Evolutionary conservation across 2,329 filamentous ascomycete species (phyloP), one percentile per base, ranked within the genome.

Genomic region (Colletotrichum coccodes): DNA sequence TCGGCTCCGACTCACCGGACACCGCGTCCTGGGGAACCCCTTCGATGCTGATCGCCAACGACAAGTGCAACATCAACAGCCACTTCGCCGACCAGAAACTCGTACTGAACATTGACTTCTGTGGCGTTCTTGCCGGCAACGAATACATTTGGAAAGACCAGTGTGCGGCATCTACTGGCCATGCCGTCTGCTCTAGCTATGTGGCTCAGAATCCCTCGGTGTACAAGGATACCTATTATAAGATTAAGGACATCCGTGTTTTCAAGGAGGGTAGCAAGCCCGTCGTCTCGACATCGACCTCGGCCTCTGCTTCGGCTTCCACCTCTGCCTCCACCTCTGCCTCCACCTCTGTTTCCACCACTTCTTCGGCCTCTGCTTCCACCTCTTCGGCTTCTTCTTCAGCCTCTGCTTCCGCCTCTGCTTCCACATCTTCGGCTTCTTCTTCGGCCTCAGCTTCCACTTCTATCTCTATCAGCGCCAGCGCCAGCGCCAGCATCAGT

Each of bases 61-160:
- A 73, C 63, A 75, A 74, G 44, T 97, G 94, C 79, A 82, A 94
- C 71, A 89, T 94, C 71, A 81, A 88, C 70, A 77, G 77, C 2
- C 84, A 87, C 74, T 92, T 96, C 78, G 82, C 81, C 70, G 82
- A 90, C 75, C 87, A 95, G 83, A 87, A 90, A 73, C 87, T 97
- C 69, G 89, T 94, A 62, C 87, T 94, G 73, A 89, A 94, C 82
- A 93, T 92, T 50, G 79, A 90, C 46, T 92, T 95, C 78, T 95
- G 93, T 77, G 93, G 92, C 23, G 87, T 90, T 73, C 92, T 90
- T 83, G 91, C 91, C 2, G 90, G 78, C 62, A 75, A 75, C 60
- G 53, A 66, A 14, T 63, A 70, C 30, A 70, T 75, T 60, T 81
- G 78, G 76, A 71, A 70, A 53, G 61, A 74, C 26, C 47, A 64